Evolutionary conservation across 2,329 filamentous ascomycete genomes (phyloP), one percentile per base, ranked within the genome.

Genomic region (Stemphylium vesicarium): DNA sequence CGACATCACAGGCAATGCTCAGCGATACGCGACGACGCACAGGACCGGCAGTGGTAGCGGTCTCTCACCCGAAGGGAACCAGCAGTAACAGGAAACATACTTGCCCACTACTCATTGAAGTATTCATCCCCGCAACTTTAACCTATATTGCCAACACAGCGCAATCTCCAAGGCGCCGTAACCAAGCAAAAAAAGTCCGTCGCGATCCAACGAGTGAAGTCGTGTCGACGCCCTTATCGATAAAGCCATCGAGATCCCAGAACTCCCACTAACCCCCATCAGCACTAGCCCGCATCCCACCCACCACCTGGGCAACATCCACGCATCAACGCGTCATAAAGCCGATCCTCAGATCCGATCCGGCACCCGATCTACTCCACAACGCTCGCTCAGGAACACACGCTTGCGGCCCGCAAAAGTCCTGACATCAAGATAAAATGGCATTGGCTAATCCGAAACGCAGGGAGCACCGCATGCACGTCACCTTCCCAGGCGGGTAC

Each of bases 381-480:
- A 57, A 11, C 47, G 22, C 3, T 4, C 20, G 22, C 16, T 15
- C 24, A 51, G 52, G 32, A 39, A 57, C 38, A 38, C 39, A 57
- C 38, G 40, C 39, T 24, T 46, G 9, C 37, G 20, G 53, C 49
- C 37, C 32, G 39, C 50, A 48, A 37, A 39, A 55, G 41, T 59
- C 42, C 57, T 70, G 67, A 72, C 68, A 71, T 72, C 66, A 72
- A 62, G 58, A 60, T 33, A 57, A 57, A 46, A 50, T 65, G 47
- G 20, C 35, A 62, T 57, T 60, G 57, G 51, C 38, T 40, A 43
- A 38, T 16, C 16, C 37, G 41, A 31, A 16, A 16, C 32, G 12
- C n/a, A 13, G 26, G 13, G 26, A 29, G 26, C 26, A 4, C 5
- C 35, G 24, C 11, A 32, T 22, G 31, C 32, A 59, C 49, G 57